Conservation (phyloP, 257 asterid genomes). For the Przewalskia tangutica region DNA sequence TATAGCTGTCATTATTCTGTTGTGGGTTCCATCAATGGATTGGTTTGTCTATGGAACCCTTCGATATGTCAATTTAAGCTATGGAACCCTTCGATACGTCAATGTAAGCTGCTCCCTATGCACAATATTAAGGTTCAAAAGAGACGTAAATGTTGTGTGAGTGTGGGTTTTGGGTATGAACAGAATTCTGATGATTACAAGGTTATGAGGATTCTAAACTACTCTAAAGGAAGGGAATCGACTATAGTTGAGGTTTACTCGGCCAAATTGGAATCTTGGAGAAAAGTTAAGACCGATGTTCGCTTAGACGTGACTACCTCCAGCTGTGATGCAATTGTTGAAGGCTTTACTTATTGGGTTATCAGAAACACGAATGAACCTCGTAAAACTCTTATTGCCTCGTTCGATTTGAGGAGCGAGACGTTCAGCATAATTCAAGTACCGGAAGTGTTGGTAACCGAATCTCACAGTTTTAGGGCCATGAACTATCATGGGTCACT, state of each 20-base stretch:
- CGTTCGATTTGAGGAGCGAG: neutral
- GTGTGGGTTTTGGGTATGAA: conserved; percentile 1
- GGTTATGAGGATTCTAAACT: conserved; percentile 2
- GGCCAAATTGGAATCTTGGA: neutral
- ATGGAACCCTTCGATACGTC: conserved; percentile 1
- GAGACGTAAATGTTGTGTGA: neutral
- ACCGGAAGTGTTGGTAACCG: neutral
- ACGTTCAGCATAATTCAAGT: neutral
- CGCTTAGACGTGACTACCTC: neutral
- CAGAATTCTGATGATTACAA: neutral
- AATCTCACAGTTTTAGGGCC: neutral
- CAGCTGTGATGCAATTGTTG: neutral
- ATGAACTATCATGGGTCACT: neutral
- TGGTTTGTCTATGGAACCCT: conserved; percentile 3
- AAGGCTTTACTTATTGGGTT: conserved; percentile 1
- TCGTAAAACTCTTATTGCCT: neutral
- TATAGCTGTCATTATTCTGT: neutral
- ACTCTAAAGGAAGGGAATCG: neutral
- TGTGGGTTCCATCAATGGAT: neutral
- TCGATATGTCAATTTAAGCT: neutral
- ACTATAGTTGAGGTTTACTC: conserved; percentile 5
- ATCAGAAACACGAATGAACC: neutral
- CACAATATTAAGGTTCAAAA: neutral
- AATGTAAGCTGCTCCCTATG: neutral
- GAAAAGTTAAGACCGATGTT: neutral